Evolutionary conservation across 768 basidiomycete species (phyloP), one percentile per base, ranked within the genome.

Genomic region (Leccinum imitatum): DNA sequence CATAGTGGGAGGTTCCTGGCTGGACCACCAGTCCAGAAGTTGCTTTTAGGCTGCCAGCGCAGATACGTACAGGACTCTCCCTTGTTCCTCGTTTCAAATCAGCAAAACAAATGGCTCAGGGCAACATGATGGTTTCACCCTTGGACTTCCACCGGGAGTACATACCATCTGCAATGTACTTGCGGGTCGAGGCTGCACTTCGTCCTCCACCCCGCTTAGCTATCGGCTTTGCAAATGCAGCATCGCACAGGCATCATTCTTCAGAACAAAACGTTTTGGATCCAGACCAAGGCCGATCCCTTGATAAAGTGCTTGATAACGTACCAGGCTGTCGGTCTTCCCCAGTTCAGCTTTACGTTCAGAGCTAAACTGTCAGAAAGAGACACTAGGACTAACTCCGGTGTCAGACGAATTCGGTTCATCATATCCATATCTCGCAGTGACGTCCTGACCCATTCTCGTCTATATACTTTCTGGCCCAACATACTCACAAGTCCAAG

Each of bases 401-500:
- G 14, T 52, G 31, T 52, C 51, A 35, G 27, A n/a, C 50, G 17
- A 51, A 53, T 53, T 27, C 27, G 6, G n/a, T n/a, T 44, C 14
- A 23, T 48, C 33, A 33, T n/a, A 27, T 15, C 15, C 19, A 25
- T n/a, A 33, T 53, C 33, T 53, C 51, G 37, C 33, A 48, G 56
- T 63, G 61, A 57, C 55, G 61, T 53, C 46, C 30, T 37, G 44
- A 41, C 52, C 19, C 50, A 62, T 52, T 61, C 50, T 10, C 33
- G 57, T 9, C 23, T 48, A 39, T 39, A 7, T 17, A 39, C 37
- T 41, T 39, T 39, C 7, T 17, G 39, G 35, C 6, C 35, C 35
- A 37, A 15, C 35, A 41, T 3, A 8, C 39, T 39, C 17, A 41
- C 39, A 15, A 41, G 17, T 46, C 53, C 27, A 46, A 1, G 56